These are phyloP conservation scores for Jatropha podagrica DNA, from an alignment of 441 rosid species.

Conservation along the genomic window DNA sequence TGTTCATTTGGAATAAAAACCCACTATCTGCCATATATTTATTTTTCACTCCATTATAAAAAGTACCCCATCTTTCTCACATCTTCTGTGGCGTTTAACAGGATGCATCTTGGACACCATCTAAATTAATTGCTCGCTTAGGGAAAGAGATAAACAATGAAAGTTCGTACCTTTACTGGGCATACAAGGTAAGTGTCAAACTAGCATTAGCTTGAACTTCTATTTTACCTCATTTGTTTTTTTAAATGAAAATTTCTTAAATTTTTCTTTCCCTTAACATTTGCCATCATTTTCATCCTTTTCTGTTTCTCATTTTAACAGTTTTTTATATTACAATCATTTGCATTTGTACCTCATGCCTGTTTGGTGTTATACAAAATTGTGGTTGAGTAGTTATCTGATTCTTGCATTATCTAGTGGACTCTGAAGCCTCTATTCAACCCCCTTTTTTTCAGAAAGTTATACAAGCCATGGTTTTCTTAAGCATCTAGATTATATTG, in stretches of 20 bases:
- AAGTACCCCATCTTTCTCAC: not conserved
- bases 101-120: constrained; percentile 84
- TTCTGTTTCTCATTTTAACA: not conserved
- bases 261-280: not conserved
- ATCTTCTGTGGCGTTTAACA: constrained; percentile 30
- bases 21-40: not conserved
- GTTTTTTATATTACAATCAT: not conserved
- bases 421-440: not conserved
- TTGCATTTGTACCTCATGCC: constrained; percentile 7
- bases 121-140: constrained; percentile 68
- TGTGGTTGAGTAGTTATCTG: not conserved
- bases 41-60: constrained; percentile 1
- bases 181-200: constrained; percentile 59
- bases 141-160: constrained; percentile 86
- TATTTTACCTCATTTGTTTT: not conserved
- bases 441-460: not conserved
- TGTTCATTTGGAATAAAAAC: not conserved
- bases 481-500: not conserved
- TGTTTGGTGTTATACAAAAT: not conserved
- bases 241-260: not conserved
- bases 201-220: constrained; percentile 10
- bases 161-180: constrained; percentile 92
- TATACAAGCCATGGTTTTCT: not conserved
- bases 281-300: not conserved
- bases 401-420: not conserved